Evolutionary conservation across 768 basidiomycete genomes (phyloP), one percentile per base, ranked within the genome.

Genomic region (Leccinum boreale): DNA sequence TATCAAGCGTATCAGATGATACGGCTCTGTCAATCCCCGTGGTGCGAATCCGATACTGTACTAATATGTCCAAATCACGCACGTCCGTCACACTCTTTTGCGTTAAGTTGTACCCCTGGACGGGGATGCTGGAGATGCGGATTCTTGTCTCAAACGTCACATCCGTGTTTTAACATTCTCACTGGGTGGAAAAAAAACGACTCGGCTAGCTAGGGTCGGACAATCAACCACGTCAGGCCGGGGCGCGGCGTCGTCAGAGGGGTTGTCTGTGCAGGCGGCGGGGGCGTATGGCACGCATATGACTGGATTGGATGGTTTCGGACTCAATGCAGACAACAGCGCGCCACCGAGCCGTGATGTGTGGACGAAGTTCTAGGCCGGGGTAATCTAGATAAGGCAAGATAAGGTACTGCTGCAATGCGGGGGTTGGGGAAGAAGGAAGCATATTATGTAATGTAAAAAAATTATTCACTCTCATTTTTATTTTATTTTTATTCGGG

Each of bases 1-100:
- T 68, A 67, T 68, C 66, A 67, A 51, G 56, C 66, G 66, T 67
- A 66, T 67, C 67, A 68, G 66, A 68, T 44, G 42, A 44, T 66
- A 5, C 33, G 65, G 56, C 47, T 49, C 61, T 63, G 59, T 65
- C 65, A 58, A 49, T 35, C 12, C 28, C 29, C 23, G 3, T 36
- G 35, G 36, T 62, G 63, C 53, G 63, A 65, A 57, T 62, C 58
- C 48, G 59, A 52, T 31, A 12, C 21, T 24, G 21, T 23, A 12
- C 23, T 24, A 47, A 45, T 31, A 45, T 48, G 47, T 45, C 62
- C 45, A 49, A 48, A 33, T 58, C 35, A 50, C 46, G 42, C 44
- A 52, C 45, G 49, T 6, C 50, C 58, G 53, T 55, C 53, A 52
- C 53, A 52, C 58, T 35, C n/a, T 33, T 36, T n/a, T 33, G 49